phyloP scores from a whole-genome alignment of 169 alveolate genomes.

The Sarcocystis neurona region DNA sequence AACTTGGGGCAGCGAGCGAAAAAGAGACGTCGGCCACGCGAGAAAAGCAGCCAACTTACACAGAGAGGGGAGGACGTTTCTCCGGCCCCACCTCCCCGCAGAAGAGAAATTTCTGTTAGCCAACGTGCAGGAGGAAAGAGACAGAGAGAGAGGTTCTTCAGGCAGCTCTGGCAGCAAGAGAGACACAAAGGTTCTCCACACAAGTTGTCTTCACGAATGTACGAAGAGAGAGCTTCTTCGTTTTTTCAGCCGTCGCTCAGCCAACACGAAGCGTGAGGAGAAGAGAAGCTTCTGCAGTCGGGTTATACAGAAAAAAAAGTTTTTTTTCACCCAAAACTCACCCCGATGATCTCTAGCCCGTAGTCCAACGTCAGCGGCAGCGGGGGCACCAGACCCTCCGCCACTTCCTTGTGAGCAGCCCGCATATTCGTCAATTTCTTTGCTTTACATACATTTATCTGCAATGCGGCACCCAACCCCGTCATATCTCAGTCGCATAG shows the following conservation, averaged over 20 bases:
- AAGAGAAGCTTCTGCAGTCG: neutral
- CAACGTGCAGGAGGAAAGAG: too few relatives aligned
- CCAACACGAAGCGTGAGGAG: neutral
- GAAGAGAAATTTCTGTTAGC: too few relatives aligned
- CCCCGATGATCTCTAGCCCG: conserved; percentile 46
- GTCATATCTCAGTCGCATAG: too few relatives aligned
- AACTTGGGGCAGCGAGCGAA: too few relatives aligned
- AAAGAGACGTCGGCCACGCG: too few relatives aligned
- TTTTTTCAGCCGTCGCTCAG: neutral
- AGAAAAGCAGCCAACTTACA: too few relatives aligned
- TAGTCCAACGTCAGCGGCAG: conserved; percentile 27
- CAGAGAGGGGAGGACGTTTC: too few relatives aligned
- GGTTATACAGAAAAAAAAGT: neutral
- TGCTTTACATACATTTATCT: conserved; percentile 54
- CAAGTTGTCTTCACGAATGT: neutral
- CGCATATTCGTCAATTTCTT: conserved; percentile 53
- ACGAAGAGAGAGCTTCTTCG: neutral
- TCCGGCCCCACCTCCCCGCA: too few relatives aligned
- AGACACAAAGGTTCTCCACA: neutral
- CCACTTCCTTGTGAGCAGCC: conserved; percentile 35
- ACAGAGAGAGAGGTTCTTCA: neutral
- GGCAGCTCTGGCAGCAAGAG: neutral
- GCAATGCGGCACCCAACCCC: too few relatives aligned
- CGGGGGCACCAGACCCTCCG: conserved; percentile 50
- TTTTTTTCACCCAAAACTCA: conserved; percentile 16